A percentile compares a stretch with the other conserved stretches of the same genome.
Conservation (phyloP, 768 basidiomycete species). For the Postia placenta region DNA sequence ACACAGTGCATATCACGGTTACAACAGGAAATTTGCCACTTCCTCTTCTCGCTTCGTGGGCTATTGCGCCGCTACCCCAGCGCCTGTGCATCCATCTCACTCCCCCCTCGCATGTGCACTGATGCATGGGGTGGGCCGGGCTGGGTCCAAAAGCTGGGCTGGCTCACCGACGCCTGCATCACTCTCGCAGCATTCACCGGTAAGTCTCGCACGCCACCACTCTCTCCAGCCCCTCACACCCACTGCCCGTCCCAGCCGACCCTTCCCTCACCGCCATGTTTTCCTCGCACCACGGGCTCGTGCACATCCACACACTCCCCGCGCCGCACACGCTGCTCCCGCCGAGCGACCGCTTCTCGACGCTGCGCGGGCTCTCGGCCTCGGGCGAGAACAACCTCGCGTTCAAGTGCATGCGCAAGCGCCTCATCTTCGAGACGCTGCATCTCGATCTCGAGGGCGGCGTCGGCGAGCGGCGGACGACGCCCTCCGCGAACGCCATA, state of each 20-base stretch:
- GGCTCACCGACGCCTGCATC: constrained; percentile 72
- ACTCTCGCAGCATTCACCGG: constrained; percentile 76
- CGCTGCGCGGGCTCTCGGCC: constrained; percentile 71
- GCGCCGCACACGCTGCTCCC: constrained; percentile 66
- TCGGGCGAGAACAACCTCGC: constrained; percentile 93
- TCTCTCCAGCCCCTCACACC: neutral
- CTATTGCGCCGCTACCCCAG: constrained; percentile 51
- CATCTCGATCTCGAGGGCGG: constrained; percentile 88
- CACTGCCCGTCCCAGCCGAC: constrained; percentile 43
- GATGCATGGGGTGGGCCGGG: constrained; percentile 56
- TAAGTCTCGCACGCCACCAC: constrained; percentile 27
- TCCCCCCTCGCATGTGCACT: constrained; percentile 57
- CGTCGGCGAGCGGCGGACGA: constrained; percentile 68
- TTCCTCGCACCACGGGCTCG: constrained; percentile 81
- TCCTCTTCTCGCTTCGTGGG: constrained; percentile 63
- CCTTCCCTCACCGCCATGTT: constrained; percentile 71
- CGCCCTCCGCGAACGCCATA: constrained; percentile 30
- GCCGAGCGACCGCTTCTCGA: constrained; percentile 77
- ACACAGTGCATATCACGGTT: constrained; percentile 1
- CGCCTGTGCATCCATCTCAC: constrained; percentile 61
- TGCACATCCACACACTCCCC: constrained; percentile 74
- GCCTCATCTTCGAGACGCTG: constrained; percentile 86
- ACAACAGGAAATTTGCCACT: constrained; percentile 58
- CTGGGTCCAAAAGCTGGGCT: constrained; percentile 75
- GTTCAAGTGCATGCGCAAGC: constrained; percentile 86